Evolutionary conservation across 768 basidiomycete genomes (phyloP), one percentile per base, ranked within the genome.

Genomic region (Tricholoma sp.): DNA sequence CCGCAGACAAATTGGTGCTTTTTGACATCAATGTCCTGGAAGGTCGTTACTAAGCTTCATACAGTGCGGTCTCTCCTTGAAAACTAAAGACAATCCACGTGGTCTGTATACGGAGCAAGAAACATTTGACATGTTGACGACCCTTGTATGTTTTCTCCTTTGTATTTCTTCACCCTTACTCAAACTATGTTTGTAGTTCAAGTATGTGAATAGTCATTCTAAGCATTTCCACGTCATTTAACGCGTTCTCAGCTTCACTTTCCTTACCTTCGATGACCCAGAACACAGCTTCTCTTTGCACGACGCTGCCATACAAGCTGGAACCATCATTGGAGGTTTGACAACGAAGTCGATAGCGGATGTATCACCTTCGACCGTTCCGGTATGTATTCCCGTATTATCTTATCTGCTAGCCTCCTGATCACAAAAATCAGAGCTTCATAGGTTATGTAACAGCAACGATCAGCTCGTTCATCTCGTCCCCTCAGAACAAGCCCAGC

Each of bases 71-170:
- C 69, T 83, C 27, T 63, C 74, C 11, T 59, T 81, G 34, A 83
- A 82, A 68, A 78, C 79, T 1, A 70, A 72, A 45, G 71, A 67
- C n/a, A 77, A 77, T 39, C 78, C 80, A 0, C 61, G 64, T 4
- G 81, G 80, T 0, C 21, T 75, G 16, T 76, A 72, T 64, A 81
- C 79, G 0, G 77, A 75, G 58, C 69, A 78, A 32, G 79, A 82
- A 62, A 56, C 79, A 11, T 80, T 75, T 58, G 74, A 78, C 41
- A 78, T 79, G 73, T 65, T 79, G 14, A 35, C 68, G 1, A 64
- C 62, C 5, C 61, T 76, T 10, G 74, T 75, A 59, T 47, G 72
- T 59, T 27, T 10, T 49, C 56, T n/a, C 34, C 4, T 29, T 19
- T 35, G 12, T 35, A 12, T 43, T 29, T 11, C 34, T 37, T 34